Percentiles rank a stretch among this genome's conserved stretches.
Evolutionary conservation across 768 basidiomycete species (phyloP).

Genomic region (Agrocybe pediades): DNA sequence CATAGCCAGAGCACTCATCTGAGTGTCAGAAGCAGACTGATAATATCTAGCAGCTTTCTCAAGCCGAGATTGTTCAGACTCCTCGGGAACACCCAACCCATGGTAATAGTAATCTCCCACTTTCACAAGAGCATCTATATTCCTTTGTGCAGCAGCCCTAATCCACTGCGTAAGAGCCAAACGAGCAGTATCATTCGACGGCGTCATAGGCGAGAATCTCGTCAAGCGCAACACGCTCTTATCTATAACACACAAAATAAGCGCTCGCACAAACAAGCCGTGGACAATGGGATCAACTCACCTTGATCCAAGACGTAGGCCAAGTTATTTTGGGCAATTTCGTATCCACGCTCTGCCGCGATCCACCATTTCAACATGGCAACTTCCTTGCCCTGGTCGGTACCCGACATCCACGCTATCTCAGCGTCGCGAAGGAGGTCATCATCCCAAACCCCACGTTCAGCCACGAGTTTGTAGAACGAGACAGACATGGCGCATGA

Average conservation of each 20-base stretch:
- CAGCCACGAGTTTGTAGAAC: constrained; percentile 90
- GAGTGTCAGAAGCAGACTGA: constrained; percentile 91
- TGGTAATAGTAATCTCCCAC: constrained; percentile 98
- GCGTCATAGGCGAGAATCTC: constrained; percentile 66
- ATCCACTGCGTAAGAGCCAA: constrained; percentile 93
- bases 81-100: constrained; percentile 78
- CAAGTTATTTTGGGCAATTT: constrained; percentile 93
- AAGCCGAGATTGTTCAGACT: constrained; percentile 53
- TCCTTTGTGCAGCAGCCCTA: constrained; percentile 89
- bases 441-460: constrained; percentile 87
- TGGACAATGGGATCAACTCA: constrained; percentile 26
- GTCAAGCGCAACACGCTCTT: constrained; percentile 69
- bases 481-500: constrained; percentile 90
- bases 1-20: constrained; percentile 91
- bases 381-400: constrained; percentile 71
- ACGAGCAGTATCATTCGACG: constrained; percentile 80
- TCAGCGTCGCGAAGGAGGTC: constrained; percentile 84
- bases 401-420: constrained; percentile 66
- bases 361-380: constrained; percentile 96
- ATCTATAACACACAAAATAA: constrained; percentile 41
- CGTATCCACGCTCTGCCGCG: constrained; percentile 89
- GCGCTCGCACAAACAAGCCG: not conserved
- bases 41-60: constrained; percentile 96
- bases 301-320: constrained; percentile 94
- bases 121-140: constrained; percentile 97